Evolutionary conservation across 345 rosid genomes (phyloP).

Genomic region (Noccaea bulbosa): DNA sequence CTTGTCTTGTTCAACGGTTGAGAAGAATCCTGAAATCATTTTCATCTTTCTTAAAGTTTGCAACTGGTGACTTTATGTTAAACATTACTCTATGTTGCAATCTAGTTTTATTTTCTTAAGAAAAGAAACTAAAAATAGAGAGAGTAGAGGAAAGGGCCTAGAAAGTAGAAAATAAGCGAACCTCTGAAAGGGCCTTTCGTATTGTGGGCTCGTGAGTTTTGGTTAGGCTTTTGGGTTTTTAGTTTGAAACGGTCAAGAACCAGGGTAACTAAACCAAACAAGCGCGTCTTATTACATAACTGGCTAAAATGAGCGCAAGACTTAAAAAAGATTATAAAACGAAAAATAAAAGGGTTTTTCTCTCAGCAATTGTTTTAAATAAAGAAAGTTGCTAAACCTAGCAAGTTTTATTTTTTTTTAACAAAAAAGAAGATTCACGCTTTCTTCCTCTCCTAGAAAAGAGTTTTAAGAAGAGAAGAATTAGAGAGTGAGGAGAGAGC

Average conservation of each 20-base stretch:
- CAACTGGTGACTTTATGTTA: no score
- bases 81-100: no score
- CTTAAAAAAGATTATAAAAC: background rate
- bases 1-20: no score
- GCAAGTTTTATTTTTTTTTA: background rate
- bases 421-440: background rate
- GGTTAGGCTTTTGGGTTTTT: constrained; percentile 10
- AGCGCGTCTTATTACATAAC: background rate
- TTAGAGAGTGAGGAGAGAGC: background rate
- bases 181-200: no score
- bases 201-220: constrained; percentile 11
- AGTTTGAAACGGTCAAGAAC: background rate
- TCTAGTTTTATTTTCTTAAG: no score
- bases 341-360: background rate
- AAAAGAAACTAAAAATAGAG: no score
- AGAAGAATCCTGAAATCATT: no score
- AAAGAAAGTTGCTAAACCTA: constrained; percentile 7
- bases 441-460: constrained; percentile 24
- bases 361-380: constrained; percentile 1
- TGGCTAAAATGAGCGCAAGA: constrained; percentile 3
- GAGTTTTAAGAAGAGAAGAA: background rate
- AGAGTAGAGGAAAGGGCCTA: no score
- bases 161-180: background rate
- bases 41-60: no score
- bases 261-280: constrained; percentile 1